Base-by-base conservation (phyloP, 768 basidiomycete genomes). In the Gymnopilus dilepis region DNA sequence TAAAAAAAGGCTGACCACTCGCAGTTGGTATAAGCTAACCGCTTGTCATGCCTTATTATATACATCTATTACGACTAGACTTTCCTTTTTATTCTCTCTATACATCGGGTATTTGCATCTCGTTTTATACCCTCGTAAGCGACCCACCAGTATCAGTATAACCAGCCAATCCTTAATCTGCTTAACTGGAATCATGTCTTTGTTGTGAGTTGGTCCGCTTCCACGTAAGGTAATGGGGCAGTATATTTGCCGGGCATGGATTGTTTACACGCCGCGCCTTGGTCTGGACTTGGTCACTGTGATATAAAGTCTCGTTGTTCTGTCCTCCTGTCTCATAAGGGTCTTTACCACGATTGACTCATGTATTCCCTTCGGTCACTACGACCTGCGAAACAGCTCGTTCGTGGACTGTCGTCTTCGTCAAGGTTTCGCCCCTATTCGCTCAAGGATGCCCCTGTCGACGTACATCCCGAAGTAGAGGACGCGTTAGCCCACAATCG, bases 381-480 rank as follows among this genome's bases (percentile, higher is more conserved):
- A 30, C 37, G 37, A 11, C 26, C 21, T 40, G 12, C 55, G 4
- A 56, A 45, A n/a, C 34, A 55, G 30, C 48, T 56, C 12, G 30
- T 19, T 52, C 68, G 65, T 21, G 21, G 37, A 13, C 58, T 66
- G 30, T 64, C 68, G 2, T 61, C 67, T 11, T 63, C 47, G 61
- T 33, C 65, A n/a, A 17, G 28, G 11, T 34, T 61, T 22, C 53
- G 22, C 41, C 57, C 61, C 31, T n/a, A 58, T 65, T 41, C 67
- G 60, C 48, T 66, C 67, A 56, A 65, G 31, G 48, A 70, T 38
- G 76, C 78, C 11, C 78, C 80, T 4, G 56, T 94, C 11, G 92
- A 94, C 73, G 71, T 94, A 31, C 88, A 90, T 56, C 89, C 91
- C 8, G 95, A 99, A 73, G 89, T 98, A 31, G 78, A 89, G 64